A percentile compares a stretch with the other conserved stretches of the same genome.
These are phyloP conservation scores for Platanthera guangdongensis DNA, from an alignment of 106 monocot species.

Conservation along the genomic window DNA sequence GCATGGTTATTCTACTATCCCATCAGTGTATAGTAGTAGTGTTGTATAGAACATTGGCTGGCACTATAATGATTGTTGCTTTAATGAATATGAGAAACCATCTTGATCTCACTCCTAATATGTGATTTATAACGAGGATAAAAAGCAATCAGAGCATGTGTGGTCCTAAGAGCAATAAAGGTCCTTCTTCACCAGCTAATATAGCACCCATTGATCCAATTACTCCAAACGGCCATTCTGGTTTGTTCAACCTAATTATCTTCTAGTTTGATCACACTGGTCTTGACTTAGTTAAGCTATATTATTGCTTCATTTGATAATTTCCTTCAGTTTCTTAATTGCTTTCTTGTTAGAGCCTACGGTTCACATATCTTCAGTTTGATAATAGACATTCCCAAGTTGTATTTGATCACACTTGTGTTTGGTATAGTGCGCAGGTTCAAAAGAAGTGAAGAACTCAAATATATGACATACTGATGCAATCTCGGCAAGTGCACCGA, in stretches of 20 bases:
- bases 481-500: too few species aligned
- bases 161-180: slow-evolving; percentile 30
- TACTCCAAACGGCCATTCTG: slow-evolving; percentile 31
- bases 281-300: neutral
- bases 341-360: neutral
- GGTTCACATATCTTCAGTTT: too few species aligned
- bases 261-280: slow-evolving; percentile 13
- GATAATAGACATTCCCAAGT: too few species aligned
- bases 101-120: slow-evolving; percentile 25
- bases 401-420: too few species aligned
- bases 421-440: too few species aligned
- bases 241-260: slow-evolving; percentile 18
- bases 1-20: too few species aligned
- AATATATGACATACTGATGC: too few species aligned
- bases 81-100: slow-evolving; percentile 22
- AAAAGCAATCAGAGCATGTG: slow-evolving; percentile 17
- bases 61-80: slow-evolving; percentile 26
- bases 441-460: too few species aligned
- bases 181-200: slow-evolving; percentile 26
- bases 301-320: neutral
- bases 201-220: slow-evolving; percentile 22
- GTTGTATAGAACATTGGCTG: slow-evolving; percentile 23
- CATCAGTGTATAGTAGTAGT: slow-evolving; percentile 34
- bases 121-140: slow-evolving; percentile 19
- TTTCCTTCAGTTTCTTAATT: neutral